Conservation (phyloP, 257 asterid species). For the Fraxinus excelsior region DNA sequence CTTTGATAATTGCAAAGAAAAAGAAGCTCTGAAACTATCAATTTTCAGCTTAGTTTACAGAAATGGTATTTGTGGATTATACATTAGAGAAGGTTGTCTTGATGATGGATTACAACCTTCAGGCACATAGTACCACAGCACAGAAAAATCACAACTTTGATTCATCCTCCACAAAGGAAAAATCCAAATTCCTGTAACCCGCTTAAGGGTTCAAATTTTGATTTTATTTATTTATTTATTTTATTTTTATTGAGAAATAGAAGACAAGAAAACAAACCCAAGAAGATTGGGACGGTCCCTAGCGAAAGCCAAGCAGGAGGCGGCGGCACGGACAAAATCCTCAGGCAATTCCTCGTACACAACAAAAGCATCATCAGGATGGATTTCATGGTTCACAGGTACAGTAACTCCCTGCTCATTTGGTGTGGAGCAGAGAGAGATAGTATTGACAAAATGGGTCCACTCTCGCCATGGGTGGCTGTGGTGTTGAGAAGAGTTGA, state of each 20-base stretch:
- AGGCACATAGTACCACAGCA: not conserved
- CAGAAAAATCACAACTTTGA: not conserved
- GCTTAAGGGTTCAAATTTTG: not conserved
- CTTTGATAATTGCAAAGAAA: not conserved
- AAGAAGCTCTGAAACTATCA: not conserved
- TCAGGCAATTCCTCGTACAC: slow-evolving; percentile 64
- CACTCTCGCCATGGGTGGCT: slow-evolving; percentile 89
- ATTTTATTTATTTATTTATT: too few relatives aligned
- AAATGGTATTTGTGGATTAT: too few relatives aligned
- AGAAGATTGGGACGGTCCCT: slow-evolving; percentile 62
- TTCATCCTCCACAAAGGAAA: not conserved
- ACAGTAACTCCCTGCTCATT: slow-evolving; percentile 25
- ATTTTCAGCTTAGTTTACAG: not conserved
- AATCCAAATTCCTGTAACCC: too few relatives aligned
- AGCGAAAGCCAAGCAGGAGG: slow-evolving; percentile 69
- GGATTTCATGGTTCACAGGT: slow-evolving; percentile 26
- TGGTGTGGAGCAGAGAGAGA: slow-evolving; percentile 30
- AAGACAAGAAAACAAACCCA: slow-evolving; percentile 46
- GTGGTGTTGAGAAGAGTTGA: slow-evolving; percentile 32
- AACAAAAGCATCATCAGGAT: slow-evolving; percentile 71
- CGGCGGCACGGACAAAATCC: slow-evolving; percentile 58
- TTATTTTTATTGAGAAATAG: not conserved
- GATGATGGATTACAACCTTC: not conserved
- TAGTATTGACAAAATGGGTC: slow-evolving; percentile 49
- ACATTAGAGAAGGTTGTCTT: not conserved